Evolutionary conservation across 306 rosid genomes (phyloP), one percentile per base, ranked within the genome.

Genomic region (Cucurbita maxima): DNA sequence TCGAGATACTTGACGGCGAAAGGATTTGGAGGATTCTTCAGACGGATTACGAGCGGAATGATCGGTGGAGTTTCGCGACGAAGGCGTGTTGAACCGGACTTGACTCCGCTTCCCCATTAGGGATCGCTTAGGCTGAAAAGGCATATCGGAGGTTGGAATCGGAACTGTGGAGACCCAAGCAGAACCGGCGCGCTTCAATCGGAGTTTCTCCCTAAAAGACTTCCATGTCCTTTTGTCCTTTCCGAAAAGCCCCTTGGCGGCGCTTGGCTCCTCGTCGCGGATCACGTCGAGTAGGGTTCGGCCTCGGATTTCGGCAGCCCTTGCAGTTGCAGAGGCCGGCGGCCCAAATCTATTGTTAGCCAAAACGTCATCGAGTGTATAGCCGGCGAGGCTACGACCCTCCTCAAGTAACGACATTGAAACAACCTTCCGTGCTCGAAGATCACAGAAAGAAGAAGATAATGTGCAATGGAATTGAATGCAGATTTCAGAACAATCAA

Each of bases 151-250:
- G 57, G 90, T 75, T 0, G 96, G 90, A 63, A 87, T 79, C 3
- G 62, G 84, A 30, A 87, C 79, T 8, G 96, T 62, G 14, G 93
- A 82, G 48, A 83, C 79, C 98, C 96, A 88, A 77, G 93, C 84
- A 20, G 93, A 76, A 10, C 96, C 93, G 58, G 86, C 78, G 14
- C 87, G 88, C 66, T 87, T 90, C 15, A 89, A 83, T 34, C 87
- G 83, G 76, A 94, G 82, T 79, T 83, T 86, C 75, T 90, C 96
- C 71, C 81, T 90, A 81, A 94, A 88, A 20, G 84, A 75, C 62
- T 85, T 90, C 98, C 97, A 90, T 16, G 92, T 75, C 75, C 80
- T 84, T 57, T 81, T 84, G 43, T 91, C 96, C 61, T 82, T 86
- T n/a, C 76, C 82, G 51, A 74, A 66, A 75, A 71, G 56, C 9